Evolutionary conservation across 164 flowering plant genomes (phyloP).

Genomic region (Taxillus chinensis): DNA sequence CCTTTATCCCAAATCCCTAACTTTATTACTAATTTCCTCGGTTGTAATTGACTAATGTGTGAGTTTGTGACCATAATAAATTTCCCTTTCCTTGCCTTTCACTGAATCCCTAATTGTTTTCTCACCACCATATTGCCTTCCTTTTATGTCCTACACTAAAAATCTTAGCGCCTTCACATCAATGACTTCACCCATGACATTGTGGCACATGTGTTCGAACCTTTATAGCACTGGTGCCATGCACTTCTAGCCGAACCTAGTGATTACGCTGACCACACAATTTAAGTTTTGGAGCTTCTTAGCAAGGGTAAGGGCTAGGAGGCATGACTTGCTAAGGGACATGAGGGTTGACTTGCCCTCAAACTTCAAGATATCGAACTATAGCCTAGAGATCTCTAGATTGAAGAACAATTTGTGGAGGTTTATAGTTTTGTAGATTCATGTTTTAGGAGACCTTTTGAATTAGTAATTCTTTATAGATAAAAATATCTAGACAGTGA

Average conservation of each 20-base stretch:
- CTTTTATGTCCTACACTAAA: slow-evolving; percentile 92
- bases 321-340: slow-evolving; percentile 44
- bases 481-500: too few relatives aligned
- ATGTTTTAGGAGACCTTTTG: too few relatives aligned
- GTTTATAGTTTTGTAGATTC: slow-evolving; percentile 75
- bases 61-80: too few relatives aligned
- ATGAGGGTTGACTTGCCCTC: slow-evolving; percentile 61
- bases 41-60: too few relatives aligned
- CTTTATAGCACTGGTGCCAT: slow-evolving; percentile 70
- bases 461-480: too few relatives aligned
- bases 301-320: slow-evolving; percentile 52
- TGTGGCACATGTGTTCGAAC: slow-evolving; percentile 84
- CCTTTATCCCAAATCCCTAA: too few relatives aligned
- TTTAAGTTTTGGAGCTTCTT: slow-evolving; percentile 83
- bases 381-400: slow-evolving; percentile 48
- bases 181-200: slow-evolving; percentile 55
- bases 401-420: slow-evolving; percentile 66
- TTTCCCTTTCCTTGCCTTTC: too few relatives aligned
- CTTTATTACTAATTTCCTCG: too few relatives aligned
- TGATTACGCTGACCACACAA: slow-evolving; percentile 55
- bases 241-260: slow-evolving; percentile 91
- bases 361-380: slow-evolving; percentile 46
- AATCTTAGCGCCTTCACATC: slow-evolving; percentile 71
- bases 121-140: too few relatives aligned
- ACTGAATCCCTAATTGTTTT: too few relatives aligned